phyloP scores from a whole-genome alignment of 768 basidiomycete species.

The Boletus edulis region DNA sequence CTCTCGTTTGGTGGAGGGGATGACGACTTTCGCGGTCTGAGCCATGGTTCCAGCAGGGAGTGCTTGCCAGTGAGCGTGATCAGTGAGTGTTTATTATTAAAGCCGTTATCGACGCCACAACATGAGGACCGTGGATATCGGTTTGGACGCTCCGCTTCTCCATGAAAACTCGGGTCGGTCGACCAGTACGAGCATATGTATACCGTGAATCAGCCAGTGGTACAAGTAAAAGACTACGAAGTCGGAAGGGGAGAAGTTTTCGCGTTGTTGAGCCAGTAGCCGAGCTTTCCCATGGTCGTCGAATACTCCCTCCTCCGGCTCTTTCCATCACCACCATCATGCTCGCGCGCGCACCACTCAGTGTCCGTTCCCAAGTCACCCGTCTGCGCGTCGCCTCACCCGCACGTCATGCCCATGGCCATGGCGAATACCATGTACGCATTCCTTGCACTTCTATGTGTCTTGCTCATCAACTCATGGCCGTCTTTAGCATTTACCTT shows the following conservation, averaged over 20 bases:
- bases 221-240: no score
- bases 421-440: slow-evolving; percentile 52
- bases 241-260: no score
- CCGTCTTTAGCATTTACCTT: slow-evolving; percentile 50
- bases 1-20: slow-evolving; percentile 44
- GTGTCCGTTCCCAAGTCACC: slow-evolving; percentile 38
- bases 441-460: not conserved
- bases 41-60: slow-evolving; percentile 40
- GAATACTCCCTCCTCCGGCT: slow-evolving; percentile 2
- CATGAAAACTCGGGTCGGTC: no score
- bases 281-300: slow-evolving; percentile 14
- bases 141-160: no score
- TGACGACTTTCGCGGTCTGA: slow-evolving; percentile 36
- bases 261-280: no score
- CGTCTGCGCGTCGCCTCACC: slow-evolving; percentile 26
- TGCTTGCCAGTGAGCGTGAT: not conserved
- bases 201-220: no score
- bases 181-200: no score
- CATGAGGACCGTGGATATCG: no score
- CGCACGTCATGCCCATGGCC: slow-evolving; percentile 48
- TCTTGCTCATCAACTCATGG: slow-evolving; percentile 6
- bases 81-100: slow-evolving; percentile 8
- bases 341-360: slow-evolving; percentile 44
- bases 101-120: slow-evolving; percentile 10
- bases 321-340: slow-evolving; percentile 28